Evolutionary conservation across 306 rosid species (phyloP).

Genomic region (Delonix regia): DNA sequence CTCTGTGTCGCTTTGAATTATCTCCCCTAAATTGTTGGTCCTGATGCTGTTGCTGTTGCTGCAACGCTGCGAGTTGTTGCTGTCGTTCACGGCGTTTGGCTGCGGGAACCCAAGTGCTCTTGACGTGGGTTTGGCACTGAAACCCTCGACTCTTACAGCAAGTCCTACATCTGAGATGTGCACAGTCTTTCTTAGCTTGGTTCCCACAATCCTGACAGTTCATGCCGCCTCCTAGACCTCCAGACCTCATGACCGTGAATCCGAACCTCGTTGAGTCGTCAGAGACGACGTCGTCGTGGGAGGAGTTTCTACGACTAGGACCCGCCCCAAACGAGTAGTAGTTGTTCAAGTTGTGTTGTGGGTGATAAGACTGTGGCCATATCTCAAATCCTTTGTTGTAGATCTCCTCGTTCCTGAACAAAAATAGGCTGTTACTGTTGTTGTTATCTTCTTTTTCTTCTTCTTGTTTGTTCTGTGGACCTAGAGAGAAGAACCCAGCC

Average conservation of each 20-base stretch:
- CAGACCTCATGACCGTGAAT: conserved; percentile 55
- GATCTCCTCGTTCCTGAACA: conserved; percentile 63
- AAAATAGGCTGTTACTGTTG: conserved; percentile 40
- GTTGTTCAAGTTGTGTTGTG: conserved; percentile 47
- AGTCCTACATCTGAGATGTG: conserved; percentile 67
- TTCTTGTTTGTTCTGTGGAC: conserved; percentile 39
- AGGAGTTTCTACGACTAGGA: conserved; percentile 51
- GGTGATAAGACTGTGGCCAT: conserved; percentile 66
- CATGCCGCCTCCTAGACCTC: conserved; percentile 42
- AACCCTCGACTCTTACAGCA: conserved; percentile 84
- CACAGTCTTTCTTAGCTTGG: conserved; percentile 77
- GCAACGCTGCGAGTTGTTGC: conserved; percentile 55
- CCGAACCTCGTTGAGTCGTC: conserved; percentile 54
- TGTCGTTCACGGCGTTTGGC: conserved; percentile 92
- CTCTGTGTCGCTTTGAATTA: conserved; percentile 57
- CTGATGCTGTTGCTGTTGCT: conserved; percentile 44
- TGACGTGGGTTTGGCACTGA: conserved; percentile 82
- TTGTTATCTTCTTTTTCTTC: conserved; percentile 25
- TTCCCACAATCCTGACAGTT: conserved; percentile 82
- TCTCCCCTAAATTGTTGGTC: conserved; percentile 38
- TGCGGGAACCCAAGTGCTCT: conserved; percentile 99
- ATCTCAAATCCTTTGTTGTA: conserved; percentile 59
- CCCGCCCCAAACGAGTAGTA: conserved; percentile 66
- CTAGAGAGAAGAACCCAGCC: conserved; percentile 75
- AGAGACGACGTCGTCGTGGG: conserved; percentile 42